Conservation (phyloP, 2,329 filamentous ascomycete species). For the Pseudogymnoascus sp. region DNA sequence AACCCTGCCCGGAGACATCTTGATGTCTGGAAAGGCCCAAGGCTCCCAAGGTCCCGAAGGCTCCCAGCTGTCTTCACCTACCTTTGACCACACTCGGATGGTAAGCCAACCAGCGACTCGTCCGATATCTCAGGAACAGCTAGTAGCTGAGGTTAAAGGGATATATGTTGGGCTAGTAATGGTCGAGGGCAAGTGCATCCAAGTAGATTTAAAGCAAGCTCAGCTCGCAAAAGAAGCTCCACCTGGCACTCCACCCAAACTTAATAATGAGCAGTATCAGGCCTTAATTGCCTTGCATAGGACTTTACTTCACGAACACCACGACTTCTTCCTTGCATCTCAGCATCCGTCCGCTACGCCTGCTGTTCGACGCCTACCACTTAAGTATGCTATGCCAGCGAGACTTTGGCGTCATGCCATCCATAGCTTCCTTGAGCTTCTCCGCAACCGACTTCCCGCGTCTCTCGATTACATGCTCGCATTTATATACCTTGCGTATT, state of each 20-base stretch:
- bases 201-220: conserved; percentile 62
- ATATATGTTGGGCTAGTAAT: conserved; percentile 79
- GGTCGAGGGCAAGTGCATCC: conserved; percentile 82
- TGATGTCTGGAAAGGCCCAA: neutral
- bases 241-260: conserved; percentile 35
- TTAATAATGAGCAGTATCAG: conserved; percentile 71
- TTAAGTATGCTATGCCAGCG: conserved; percentile 84
- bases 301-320: conserved; percentile 73
- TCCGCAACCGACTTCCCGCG: conserved; percentile 65
- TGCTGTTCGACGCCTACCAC: conserved; percentile 60
- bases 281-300: conserved; percentile 75
- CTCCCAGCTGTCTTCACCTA: neutral
- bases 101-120: conserved; percentile 52
- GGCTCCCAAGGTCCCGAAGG: no score
- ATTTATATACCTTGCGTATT: conserved; percentile 84
- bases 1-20: neutral
- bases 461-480: conserved; percentile 84
- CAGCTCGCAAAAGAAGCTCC: conserved; percentile 45
- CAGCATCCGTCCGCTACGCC: conserved; percentile 75
- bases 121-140: conserved; percentile 68
- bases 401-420: conserved; percentile 94
- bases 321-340: conserved; percentile 78
- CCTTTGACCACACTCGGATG: conserved; percentile 9
- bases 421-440: conserved; percentile 71
- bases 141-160: conserved; percentile 72